Evolutionary conservation across 169 alveolate genomes (phyloP).

Genomic region (Cardiosporidium cionae): DNA sequence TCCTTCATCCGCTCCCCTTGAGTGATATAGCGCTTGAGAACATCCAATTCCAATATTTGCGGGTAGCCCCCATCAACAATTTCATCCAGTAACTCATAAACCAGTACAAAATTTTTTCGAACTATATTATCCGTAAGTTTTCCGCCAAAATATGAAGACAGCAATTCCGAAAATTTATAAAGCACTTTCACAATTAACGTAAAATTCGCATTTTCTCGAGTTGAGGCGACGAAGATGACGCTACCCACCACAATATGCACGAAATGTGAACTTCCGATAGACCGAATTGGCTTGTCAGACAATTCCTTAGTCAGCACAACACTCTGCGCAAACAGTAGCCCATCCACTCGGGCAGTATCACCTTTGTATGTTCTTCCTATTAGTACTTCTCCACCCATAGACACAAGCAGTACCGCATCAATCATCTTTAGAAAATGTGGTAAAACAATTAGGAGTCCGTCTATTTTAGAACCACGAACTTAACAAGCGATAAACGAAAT

Average conservation of each 20-base stretch:
- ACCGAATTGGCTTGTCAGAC: neutral
- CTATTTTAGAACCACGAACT: no score
- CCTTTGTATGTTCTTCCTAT: neutral
- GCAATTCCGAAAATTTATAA: neutral
- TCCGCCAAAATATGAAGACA: constrained; percentile 80
- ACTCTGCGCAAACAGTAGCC: neutral
- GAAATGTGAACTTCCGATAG: neutral
- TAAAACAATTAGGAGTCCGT: no score
- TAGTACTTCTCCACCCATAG: neutral
- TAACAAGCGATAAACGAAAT: no score
- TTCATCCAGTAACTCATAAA: constrained; percentile 94
- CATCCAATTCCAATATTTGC: constrained; percentile 83
- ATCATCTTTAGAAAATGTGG: neutral
- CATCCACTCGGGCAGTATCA: neutral
- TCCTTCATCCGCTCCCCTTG: neutral
- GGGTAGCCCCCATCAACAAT: constrained; percentile 90
- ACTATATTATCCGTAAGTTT: constrained; percentile 92
- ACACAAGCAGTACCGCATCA: neutral
- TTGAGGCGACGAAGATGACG: neutral
- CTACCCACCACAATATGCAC: neutral
- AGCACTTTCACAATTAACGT: neutral
- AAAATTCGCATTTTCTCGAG: neutral
- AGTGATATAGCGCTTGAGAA: constrained; percentile 51
- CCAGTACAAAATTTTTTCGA: constrained; percentile 86
- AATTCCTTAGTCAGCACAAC: neutral